Evolutionary conservation across 352 stramenopile genomes (phyloP), one percentile per base, ranked within the genome.

Genomic region (Phytophthora lateralis): DNA sequence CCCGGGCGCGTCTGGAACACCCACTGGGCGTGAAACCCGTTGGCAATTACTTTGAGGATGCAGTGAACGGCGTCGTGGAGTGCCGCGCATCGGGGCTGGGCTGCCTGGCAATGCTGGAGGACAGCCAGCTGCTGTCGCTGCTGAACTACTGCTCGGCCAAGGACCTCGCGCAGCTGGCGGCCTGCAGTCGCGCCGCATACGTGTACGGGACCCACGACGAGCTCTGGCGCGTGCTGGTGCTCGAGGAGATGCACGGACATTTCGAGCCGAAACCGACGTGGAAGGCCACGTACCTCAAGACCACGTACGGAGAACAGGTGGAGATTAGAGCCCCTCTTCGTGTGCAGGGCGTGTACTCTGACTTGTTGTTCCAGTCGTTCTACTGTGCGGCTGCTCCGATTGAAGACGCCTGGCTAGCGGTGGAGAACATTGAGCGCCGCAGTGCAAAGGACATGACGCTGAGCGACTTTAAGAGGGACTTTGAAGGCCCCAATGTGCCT

Each of bases 361-460:
- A 96, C 46, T 47, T 93, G 50, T 69, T 96, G 17, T 96, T 96
- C 69, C 87, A 94, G 66, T 82, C 87, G 44, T 95, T 90, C 68
- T 93, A 91, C 63, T 95, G 85, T 44, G 79, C 82, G 1, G 67
- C 70, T 2, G 70, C 80, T 18, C 83, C 81, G 7, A 87, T 90
- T 34, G 66, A 88, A 47, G 49, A 73, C n/a, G 69, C 68, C 10
- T 96, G 87, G 88, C 11, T 94, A 3, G 70, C 54, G 3, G 69
- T 89, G 14, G 84, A 95, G 55, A 92, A 76, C 29, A 92, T 96
- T 38, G 72, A 87, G 24, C 81, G 86, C 29, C 73, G 76, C 10
- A 85, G 78, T 44, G 81, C 76, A 0, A 73, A 59, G 9, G 44
- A 74, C 0, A 60, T 96, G 55, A 77, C 76, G 0, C 46, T 92